A percentile compares a stretch with the other conserved stretches of the same genome.
These are phyloP conservation scores for Peterozyma toletana DNA, from an alignment of 805 yeast species.

Conservation along the genomic window DNA sequence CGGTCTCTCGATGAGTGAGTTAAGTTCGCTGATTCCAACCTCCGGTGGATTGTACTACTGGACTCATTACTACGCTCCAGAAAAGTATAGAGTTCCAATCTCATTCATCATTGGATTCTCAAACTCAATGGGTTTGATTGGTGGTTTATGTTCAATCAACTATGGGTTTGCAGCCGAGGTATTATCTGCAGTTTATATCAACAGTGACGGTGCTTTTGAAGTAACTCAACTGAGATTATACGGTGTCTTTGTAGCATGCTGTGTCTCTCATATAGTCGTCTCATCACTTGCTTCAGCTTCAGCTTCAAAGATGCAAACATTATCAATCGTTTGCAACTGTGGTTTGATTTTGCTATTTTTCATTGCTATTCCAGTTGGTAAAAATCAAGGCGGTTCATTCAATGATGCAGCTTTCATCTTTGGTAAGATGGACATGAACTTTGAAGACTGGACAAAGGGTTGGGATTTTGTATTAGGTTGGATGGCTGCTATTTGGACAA, in stretches of 20 bases:
- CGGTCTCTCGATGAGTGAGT: slow-evolving; percentile 53
- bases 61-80: slow-evolving; percentile 37
- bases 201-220: slow-evolving; percentile 30
- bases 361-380: slow-evolving; percentile 39
- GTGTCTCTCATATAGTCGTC: slow-evolving; percentile 27
- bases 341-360: slow-evolving; percentile 29
- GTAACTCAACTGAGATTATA: slow-evolving; percentile 30
- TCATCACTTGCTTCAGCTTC: slow-evolving; percentile 32
- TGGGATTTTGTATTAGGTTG: slow-evolving; percentile 34
- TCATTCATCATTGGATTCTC: slow-evolving; percentile 36
- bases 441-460: slow-evolving; percentile 30
- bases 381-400: slow-evolving; percentile 16
- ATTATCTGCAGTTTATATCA: slow-evolving; percentile 33
- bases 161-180: slow-evolving; percentile 38
- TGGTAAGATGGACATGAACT: slow-evolving; percentile 21
- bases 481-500: slow-evolving; percentile 46
- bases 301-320: slow-evolving; percentile 31
- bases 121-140: slow-evolving; percentile 33
- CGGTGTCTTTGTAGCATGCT: slow-evolving; percentile 38
- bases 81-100: slow-evolving; percentile 25
- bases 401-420: slow-evolving; percentile 29
- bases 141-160: slow-evolving; percentile 34
- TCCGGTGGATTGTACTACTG: slow-evolving; percentile 57
- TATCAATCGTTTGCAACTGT: slow-evolving; percentile 30
- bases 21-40: slow-evolving; percentile 55